A percentile compares a stretch with the other conserved stretches of the same genome.
Conservation (phyloP, 805 yeast genomes). For the Millerago galiae region DNA sequence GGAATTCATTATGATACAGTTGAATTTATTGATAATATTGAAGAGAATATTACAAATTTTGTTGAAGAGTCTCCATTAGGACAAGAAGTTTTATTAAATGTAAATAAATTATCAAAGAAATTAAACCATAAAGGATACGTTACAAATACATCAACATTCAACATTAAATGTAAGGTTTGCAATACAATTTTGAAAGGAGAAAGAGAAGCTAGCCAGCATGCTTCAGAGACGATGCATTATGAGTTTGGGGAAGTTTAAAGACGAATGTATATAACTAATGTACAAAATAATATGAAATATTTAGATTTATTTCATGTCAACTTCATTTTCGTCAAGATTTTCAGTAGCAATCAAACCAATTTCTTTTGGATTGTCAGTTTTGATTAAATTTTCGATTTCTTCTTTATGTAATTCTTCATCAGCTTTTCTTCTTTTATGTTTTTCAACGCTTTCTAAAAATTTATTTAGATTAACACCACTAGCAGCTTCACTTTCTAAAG, state of each 20-base stretch:
- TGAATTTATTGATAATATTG: constrained; percentile 30
- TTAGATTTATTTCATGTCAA: constrained; percentile 16
- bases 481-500: constrained; percentile 87
- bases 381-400: constrained; percentile 25
- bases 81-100: constrained; percentile 30
- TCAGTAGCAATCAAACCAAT: constrained; percentile 18
- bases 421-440: constrained; percentile 46
- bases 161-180: constrained; percentile 54
- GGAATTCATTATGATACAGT: constrained; percentile 73
- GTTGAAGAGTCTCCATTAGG: constrained; percentile 25
- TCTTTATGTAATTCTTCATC: constrained; percentile 41
- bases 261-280: background rate
- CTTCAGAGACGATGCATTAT: constrained; percentile 52
- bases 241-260: constrained; percentile 48
- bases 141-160: constrained; percentile 57
- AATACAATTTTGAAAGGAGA: constrained; percentile 50
- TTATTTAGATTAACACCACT: constrained; percentile 69
- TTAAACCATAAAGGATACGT: constrained; percentile 50
- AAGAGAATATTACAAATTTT: constrained; percentile 38
- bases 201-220: constrained; percentile 58
- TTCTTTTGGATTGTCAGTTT: constrained; percentile 22
- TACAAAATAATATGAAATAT: background rate
- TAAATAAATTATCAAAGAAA: constrained; percentile 33
- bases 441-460: constrained; percentile 58
- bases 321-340: constrained; percentile 18